Evolutionary conservation across 1,284 basidiomycete genomes (phyloP).

Genomic region (Boletellus sp.): DNA sequence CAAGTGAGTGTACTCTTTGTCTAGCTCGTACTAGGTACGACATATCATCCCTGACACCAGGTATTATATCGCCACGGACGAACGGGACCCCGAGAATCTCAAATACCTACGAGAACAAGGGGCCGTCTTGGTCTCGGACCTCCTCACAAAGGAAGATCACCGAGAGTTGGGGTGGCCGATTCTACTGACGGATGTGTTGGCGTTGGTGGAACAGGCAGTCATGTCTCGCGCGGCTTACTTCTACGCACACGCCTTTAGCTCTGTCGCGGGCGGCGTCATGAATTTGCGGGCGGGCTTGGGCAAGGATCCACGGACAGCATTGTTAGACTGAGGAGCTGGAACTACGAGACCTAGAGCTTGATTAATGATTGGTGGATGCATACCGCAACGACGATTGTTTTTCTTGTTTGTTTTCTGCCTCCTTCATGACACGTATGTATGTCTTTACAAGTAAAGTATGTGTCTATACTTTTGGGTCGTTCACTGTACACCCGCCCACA

Average conservation of each 20-base stretch:
- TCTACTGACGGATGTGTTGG: slow-evolving; percentile 43
- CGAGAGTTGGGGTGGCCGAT: slow-evolving; percentile 41
- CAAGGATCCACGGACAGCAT: slow-evolving; percentile 37
- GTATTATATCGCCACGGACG: slow-evolving; percentile 49
- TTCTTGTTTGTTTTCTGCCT: too few relatives aligned
- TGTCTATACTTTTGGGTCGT: too few relatives aligned
- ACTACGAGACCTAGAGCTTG: neutral
- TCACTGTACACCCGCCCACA: too few relatives aligned
- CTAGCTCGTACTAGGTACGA: neutral
- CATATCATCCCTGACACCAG: slow-evolving; percentile 18
- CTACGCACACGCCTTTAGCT: slow-evolving; percentile 43
- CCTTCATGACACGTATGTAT: too few relatives aligned
- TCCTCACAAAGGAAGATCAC: slow-evolving; percentile 41
- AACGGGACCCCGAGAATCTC: slow-evolving; percentile 36
- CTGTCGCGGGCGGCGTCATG: slow-evolving; percentile 41
- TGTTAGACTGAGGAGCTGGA: slow-evolving; percentile 28
- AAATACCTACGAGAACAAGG: slow-evolving; percentile 34
- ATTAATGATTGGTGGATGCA: too few relatives aligned
- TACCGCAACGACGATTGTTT: too few relatives aligned
- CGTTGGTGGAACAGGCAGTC: slow-evolving; percentile 43
- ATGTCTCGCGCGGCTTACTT: slow-evolving; percentile 40
- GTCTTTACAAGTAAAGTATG: too few relatives aligned
- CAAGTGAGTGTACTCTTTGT: slow-evolving; percentile 14
- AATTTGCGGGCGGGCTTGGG: slow-evolving; percentile 41
- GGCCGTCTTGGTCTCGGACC: slow-evolving; percentile 41